Evolutionary conservation across 2,329 filamentous ascomycete genomes (phyloP).

Genomic region (Calonectria ilicicola): DNA sequence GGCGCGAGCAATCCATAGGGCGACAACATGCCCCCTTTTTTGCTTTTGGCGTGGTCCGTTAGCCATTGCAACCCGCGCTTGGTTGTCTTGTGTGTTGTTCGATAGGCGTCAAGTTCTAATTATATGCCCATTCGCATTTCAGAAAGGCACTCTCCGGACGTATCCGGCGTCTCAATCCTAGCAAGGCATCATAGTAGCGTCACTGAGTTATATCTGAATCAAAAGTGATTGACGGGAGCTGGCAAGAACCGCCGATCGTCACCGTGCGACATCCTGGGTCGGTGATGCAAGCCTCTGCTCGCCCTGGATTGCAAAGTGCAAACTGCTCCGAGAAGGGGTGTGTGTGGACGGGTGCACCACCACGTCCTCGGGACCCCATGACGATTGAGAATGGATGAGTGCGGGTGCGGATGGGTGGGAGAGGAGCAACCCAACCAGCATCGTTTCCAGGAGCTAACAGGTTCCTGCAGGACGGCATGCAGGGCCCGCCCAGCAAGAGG

Average conservation of each 20-base stretch:
- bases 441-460: conserved; percentile 3
- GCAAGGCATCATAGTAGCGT: conserved; percentile 1
- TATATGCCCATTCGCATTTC: conserved; percentile 13
- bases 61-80: background rate
- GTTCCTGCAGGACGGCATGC: conserved; percentile 11
- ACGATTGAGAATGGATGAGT: background rate
- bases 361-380: background rate
- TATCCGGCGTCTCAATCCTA: background rate
- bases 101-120: conserved; percentile 16
- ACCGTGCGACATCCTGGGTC: background rate
- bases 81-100: conserved; percentile 9
- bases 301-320: background rate
- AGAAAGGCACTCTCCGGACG: background rate
- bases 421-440: background rate
- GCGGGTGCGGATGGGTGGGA: background rate
- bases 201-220: background rate
- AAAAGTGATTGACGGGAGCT: background rate
- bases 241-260: background rate
- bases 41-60: conserved; percentile 16
- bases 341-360: conserved; percentile 6
- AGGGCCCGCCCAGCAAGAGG: background rate
- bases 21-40: conserved; percentile 5
- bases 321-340: background rate
- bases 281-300: background rate
- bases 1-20: conserved; percentile 19